These are phyloP conservation scores for Tilletia indica DNA, from an alignment of 1,284 basidiomycete species.

Conservation along the genomic window DNA sequence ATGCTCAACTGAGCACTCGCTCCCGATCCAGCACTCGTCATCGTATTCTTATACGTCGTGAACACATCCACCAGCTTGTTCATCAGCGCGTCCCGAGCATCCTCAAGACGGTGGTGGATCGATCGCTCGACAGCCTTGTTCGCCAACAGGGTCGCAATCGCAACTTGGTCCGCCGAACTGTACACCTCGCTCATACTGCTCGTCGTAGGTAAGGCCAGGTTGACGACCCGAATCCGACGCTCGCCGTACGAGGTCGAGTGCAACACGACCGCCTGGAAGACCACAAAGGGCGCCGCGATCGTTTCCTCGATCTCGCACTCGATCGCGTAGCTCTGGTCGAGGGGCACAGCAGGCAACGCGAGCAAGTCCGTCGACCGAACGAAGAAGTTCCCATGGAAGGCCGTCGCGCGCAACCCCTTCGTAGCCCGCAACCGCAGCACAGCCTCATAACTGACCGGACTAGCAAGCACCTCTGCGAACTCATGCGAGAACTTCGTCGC, in stretches of 20 bases:
- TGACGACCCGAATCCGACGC: slow-evolving; percentile 91
- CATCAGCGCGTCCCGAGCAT: slow-evolving; percentile 83
- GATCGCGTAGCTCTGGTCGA: slow-evolving; percentile 94
- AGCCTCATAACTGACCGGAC: slow-evolving; percentile 93
- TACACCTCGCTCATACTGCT: slow-evolving; percentile 89
- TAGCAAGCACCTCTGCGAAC: slow-evolving; percentile 86
- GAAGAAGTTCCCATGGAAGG: slow-evolving; percentile 99
- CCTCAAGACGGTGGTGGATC: slow-evolving; percentile 81
- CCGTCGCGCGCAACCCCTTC: slow-evolving; percentile 84
- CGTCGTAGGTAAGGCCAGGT: slow-evolving; percentile 87
- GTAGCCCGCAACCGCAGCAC: slow-evolving; percentile 91
- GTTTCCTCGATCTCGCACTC: slow-evolving; percentile 97
- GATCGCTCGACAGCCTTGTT: slow-evolving; percentile 96
- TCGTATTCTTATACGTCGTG: slow-evolving; percentile 88
- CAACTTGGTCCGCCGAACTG: slow-evolving; percentile 89
- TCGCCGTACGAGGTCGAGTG: slow-evolving; percentile 97
- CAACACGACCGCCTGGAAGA: slow-evolving; percentile 91
- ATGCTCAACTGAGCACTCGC: slow-evolving; percentile 91
- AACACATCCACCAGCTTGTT: slow-evolving; percentile 89
- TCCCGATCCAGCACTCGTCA: slow-evolving; percentile 87
- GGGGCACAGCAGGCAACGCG: slow-evolving; percentile 91
- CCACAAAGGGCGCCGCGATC: slow-evolving; percentile 85
- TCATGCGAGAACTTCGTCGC: slow-evolving; percentile 97
- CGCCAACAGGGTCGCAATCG: slow-evolving; percentile 81
- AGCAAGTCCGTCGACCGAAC: slow-evolving; percentile 95